Evolutionary conservation across 1,139 yeast genomes (phyloP), one percentile per base, ranked within the genome.

Genomic region (Saccharomyces uvarum): DNA sequence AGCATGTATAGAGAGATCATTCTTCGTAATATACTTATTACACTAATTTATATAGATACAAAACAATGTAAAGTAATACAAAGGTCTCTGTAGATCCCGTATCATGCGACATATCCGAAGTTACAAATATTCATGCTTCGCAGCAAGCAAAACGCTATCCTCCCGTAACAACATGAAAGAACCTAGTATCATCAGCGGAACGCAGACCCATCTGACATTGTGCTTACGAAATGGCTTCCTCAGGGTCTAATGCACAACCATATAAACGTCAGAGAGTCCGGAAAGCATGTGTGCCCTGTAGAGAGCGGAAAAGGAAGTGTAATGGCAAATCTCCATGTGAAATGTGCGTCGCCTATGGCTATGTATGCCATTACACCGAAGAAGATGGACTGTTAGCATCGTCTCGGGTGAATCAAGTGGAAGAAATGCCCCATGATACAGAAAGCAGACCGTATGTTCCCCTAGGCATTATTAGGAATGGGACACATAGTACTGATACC

Each of bases 291-390:
- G 50, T 54, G 29, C 51, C 54, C 13, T 58, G 61, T 52, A 54
- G 58, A 44, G 50, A 51, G 32, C 55, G 61, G 21, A 57, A 57
- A 48, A 54, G 58, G 46, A 54, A 51, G 42, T 57, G 59, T 47
- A 53, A 57, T 19, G 58, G 59, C n/a, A 54, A 48, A 14, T 46
- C 47, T 9, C 59, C 60, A 11, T 57, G 60, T 51, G 59, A 54
- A 14, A 55, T 54, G 48, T 58, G 61, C 32, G 28, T 47, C 7
- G 14, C 55, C 13, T 54, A 52, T 27, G 55, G 52, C 6, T 54
- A 54, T 24, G 41, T 31, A n/a, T 56, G 58, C 38, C 54, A 51
- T 28, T 55, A 55, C 27, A 51, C 50, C n/a, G 24, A 31, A 4
- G 52, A 42, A 3, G 32, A 42, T 13, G 50, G 26, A 0, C 2